A percentile compares a stretch with the other conserved stretches of the same genome.
These are phyloP conservation scores for Termitomyces sp. DNA, from an alignment of 768 basidiomycete species.

Conservation along the genomic window DNA sequence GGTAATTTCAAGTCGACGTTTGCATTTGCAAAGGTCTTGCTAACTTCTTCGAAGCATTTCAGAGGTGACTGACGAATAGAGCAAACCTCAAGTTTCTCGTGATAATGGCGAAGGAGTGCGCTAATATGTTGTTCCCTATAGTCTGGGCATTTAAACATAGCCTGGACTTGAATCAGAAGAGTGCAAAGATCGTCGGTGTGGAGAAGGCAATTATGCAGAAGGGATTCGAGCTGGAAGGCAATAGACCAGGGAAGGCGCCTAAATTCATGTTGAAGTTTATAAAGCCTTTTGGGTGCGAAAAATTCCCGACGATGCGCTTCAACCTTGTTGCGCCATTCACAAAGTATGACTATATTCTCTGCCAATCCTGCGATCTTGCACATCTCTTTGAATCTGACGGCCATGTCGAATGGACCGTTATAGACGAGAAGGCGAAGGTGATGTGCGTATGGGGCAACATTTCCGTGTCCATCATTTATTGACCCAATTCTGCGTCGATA, in stretches of 20 bases:
- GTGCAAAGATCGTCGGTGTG: slow-evolving; percentile 51
- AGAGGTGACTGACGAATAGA: slow-evolving; percentile 30
- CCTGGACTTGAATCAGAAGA: slow-evolving; percentile 38
- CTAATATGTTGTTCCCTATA: slow-evolving; percentile 29
- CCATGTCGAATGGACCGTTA: slow-evolving; percentile 38
- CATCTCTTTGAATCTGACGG: slow-evolving; percentile 46
- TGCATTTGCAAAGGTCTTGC: slow-evolving; percentile 20
- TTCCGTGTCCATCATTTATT: slow-evolving; percentile 51
- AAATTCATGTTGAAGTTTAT: slow-evolving; percentile 38
- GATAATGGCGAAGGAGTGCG: slow-evolving; percentile 51
- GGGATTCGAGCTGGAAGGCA: slow-evolving; percentile 72
- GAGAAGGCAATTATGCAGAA: slow-evolving; percentile 58
- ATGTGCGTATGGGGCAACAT: slow-evolving; percentile 64
- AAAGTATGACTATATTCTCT: slow-evolving; percentile 26
- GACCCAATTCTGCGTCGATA: slow-evolving; percentile 54
- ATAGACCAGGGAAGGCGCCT: slow-evolving; percentile 53
- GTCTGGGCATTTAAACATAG: slow-evolving; percentile 23
- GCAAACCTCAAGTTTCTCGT: slow-evolving; percentile 39
- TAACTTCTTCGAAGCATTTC: slow-evolving; percentile 38
- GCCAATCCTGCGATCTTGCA: slow-evolving; percentile 44
- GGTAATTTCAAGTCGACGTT: slow-evolving; percentile 18
- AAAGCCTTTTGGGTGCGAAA: slow-evolving; percentile 43
- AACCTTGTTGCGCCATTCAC: slow-evolving; percentile 30
- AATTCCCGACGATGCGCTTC: slow-evolving; percentile 45
- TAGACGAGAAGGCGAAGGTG: slow-evolving; percentile 62